phyloP scores from a whole-genome alignment of 2,329 filamentous ascomycete genomes.

The Botrytis deweyae region DNA sequence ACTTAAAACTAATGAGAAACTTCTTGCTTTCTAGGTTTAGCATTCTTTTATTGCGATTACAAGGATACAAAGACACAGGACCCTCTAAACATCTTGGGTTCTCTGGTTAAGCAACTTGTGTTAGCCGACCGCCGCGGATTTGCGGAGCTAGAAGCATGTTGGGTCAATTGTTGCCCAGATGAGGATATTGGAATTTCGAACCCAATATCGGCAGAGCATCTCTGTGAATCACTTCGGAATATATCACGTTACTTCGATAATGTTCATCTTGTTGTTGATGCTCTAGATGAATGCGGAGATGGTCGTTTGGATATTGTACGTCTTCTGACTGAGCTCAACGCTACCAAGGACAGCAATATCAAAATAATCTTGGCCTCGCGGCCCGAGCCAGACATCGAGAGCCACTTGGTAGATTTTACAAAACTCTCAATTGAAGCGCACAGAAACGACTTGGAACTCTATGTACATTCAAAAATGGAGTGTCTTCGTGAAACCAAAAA shows the following conservation, averaged over 20 bases:
- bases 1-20: background rate
- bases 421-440: conserved; percentile 24
- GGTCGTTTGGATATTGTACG: background rate
- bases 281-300: conserved; percentile 13
- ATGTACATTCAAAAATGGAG: conserved; percentile 26
- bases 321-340: conserved; percentile 20
- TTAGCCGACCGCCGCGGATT: background rate
- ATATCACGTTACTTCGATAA: background rate
- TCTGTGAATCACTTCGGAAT: background rate
- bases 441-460: conserved; percentile 26
- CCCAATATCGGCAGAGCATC: background rate
- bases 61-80: conserved; percentile 1
- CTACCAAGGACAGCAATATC: conserved; percentile 16
- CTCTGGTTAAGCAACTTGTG: conserved; percentile 8
- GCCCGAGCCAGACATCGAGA: conserved; percentile 25
- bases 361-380: conserved; percentile 24
- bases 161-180: background rate
- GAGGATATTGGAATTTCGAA: background rate
- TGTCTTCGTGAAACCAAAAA: conserved; percentile 1
- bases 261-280: conserved; percentile 19
- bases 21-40: background rate
- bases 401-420: conserved; percentile 12
- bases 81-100: background rate
- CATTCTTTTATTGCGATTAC: conserved; percentile 15
- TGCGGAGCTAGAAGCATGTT: background rate